Percentiles rank a stretch among this genome's conserved stretches.
These are phyloP conservation scores for Arthrobotrys iridis DNA, from an alignment of 2,329 filamentous ascomycete species.

Conservation along the genomic window DNA sequence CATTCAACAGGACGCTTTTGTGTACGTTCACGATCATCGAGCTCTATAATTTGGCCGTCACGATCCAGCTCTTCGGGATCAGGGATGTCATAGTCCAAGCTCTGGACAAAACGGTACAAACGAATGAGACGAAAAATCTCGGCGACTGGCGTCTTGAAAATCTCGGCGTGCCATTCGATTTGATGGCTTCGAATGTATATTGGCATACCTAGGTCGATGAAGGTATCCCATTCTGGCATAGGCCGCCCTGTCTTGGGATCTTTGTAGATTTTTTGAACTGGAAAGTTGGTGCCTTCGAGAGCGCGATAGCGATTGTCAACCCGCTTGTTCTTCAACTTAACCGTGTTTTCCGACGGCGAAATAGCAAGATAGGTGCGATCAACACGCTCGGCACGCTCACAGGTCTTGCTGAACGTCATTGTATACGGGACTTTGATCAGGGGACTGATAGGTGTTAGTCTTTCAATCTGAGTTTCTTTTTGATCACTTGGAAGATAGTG, in stretches of 20 bases:
- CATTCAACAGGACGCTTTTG: constrained; percentile 34
- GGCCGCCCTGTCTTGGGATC: constrained; percentile 42
- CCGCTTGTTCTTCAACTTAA: constrained; percentile 31
- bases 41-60: constrained; percentile 20
- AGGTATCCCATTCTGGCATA: constrained; percentile 50
- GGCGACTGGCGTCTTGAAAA: constrained; percentile 31
- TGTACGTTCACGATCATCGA: constrained; percentile 41
- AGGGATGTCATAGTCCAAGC: constrained; percentile 38
- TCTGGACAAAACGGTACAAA: constrained; percentile 42
- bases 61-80: constrained; percentile 37
- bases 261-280: constrained; percentile 43
- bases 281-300: constrained; percentile 23
- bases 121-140: constrained; percentile 38
- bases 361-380: constrained; percentile 47
- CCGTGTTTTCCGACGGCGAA: constrained; percentile 38
- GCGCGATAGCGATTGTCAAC: constrained; percentile 33
- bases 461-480: background rate
- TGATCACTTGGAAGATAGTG: background rate
- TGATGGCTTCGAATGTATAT: constrained; percentile 20
- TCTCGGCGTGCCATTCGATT: constrained; percentile 47
- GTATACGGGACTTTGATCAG: constrained; percentile 49
- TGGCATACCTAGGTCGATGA: constrained; percentile 29
- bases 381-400: constrained; percentile 44
- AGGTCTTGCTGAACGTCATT: constrained; percentile 44
- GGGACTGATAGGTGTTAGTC: constrained; percentile 22